A percentile compares a stretch with the other conserved stretches of the same genome.
Evolutionary conservation across 768 basidiomycete species (phyloP).

Genomic region (Rhodosporidiobolus sp.): DNA sequence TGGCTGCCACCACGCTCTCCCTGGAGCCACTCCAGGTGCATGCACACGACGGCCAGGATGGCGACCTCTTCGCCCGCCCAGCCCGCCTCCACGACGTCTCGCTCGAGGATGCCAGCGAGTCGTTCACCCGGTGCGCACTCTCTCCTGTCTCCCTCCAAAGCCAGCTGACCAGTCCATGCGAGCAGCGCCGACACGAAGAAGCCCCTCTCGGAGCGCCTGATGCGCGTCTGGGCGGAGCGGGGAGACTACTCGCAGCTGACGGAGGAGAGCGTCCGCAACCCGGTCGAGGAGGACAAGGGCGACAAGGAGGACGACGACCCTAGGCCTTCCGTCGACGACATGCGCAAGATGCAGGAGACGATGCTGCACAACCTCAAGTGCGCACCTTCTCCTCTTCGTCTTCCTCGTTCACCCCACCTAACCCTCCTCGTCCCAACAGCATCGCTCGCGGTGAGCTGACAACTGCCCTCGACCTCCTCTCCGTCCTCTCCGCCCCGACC

Average conservation of each 20-base stretch:
- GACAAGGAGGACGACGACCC: conserved; percentile 14
- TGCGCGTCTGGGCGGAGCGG: conserved; percentile 36
- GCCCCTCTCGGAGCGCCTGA: conserved; percentile 20
- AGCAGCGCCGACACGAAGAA: conserved; percentile 19
- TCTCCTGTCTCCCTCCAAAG: no score
- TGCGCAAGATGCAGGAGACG: conserved; percentile 20
- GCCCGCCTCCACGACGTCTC: conserved; percentile 17
- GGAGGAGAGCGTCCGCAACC: conserved; percentile 11
- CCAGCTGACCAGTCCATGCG: not conserved
- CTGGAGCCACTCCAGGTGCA: conserved; percentile 23
- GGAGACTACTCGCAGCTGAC: conserved; percentile 39
- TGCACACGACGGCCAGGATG: conserved; percentile 18
- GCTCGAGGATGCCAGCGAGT: conserved; percentile 20
- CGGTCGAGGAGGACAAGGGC: not conserved
- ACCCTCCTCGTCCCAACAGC: not conserved
- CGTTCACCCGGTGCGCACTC: conserved; percentile 17
- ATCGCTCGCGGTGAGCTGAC: conserved; percentile 34
- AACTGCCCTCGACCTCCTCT: conserved; percentile 38
- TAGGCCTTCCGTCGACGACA: conserved; percentile 15
- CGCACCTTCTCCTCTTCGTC: not conserved
- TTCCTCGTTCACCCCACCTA: not conserved
- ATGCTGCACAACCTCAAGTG: conserved; percentile 34
- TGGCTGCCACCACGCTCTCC: conserved; percentile 8
- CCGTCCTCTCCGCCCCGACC: conserved; percentile 28
- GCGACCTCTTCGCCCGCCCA: conserved; percentile 23